These are phyloP conservation scores for Trichoderma aggressivum DNA, from an alignment of 2,329 filamentous ascomycete genomes.

Conservation along the genomic window DNA sequence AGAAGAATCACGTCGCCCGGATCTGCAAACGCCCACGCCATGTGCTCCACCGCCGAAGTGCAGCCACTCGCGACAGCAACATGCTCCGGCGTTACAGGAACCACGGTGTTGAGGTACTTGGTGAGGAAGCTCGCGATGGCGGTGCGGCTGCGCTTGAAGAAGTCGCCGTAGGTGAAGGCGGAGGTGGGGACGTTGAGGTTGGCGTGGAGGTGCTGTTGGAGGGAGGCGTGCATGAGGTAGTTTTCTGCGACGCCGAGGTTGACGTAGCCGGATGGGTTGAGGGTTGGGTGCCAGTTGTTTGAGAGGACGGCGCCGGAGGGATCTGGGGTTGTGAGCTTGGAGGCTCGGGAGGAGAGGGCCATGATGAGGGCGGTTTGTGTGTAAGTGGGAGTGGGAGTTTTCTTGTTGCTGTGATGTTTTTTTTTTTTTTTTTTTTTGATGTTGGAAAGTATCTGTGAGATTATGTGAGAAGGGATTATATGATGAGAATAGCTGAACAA, in stretches of 20 bases:
- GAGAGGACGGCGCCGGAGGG: conserved; percentile 32
- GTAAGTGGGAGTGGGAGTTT: background rate
- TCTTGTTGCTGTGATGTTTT: background rate
- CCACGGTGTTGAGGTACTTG: conserved; percentile 30
- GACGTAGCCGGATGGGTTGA: conserved; percentile 44
- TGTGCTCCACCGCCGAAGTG: conserved; percentile 40
- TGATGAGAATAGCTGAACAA: background rate
- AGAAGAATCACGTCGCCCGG: conserved; percentile 41
- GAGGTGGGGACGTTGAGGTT: conserved; percentile 33
- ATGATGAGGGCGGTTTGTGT: background rate
- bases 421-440: too few relatives aligned
- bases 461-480: background rate
- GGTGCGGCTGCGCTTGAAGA: conserved; percentile 33
- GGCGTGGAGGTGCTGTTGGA: conserved; percentile 41
- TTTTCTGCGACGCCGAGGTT: conserved; percentile 54
- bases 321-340: conserved; percentile 28
- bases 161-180: conserved; percentile 42
- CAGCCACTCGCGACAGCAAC: conserved; percentile 40
- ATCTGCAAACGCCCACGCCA: conserved; percentile 39
- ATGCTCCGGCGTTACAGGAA: conserved; percentile 32
- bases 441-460: background rate
- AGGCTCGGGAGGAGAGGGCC: conserved; percentile 30
- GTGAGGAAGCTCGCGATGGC: conserved; percentile 38
- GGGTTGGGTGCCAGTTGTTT: conserved; percentile 41
- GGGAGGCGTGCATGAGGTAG: conserved; percentile 46